These are phyloP conservation scores for Esteya vermicola DNA, from an alignment of 2,329 filamentous ascomycete species.

Conservation along the genomic window DNA sequence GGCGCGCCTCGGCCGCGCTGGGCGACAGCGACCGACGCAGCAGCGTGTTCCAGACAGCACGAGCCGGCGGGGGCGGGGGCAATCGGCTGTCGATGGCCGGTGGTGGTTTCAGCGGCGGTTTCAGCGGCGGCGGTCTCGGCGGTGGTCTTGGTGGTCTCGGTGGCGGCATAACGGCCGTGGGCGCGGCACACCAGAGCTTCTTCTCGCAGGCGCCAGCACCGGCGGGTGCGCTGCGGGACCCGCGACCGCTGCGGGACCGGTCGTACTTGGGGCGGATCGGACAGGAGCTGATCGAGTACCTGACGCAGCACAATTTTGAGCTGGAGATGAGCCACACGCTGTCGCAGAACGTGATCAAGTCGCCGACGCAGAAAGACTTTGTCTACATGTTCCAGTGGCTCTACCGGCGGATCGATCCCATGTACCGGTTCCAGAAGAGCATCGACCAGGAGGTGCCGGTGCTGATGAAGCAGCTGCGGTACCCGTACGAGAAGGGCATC, in stretches of 20 bases:
- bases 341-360: constrained; percentile 82
- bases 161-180: constrained; percentile 24
- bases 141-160: no score
- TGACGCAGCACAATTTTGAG: constrained; percentile 89
- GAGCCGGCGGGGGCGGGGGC: no score
- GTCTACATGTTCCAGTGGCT: constrained; percentile 97
- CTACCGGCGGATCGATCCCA: constrained; percentile 89
- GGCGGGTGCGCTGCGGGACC: constrained; percentile 73
- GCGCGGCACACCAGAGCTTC: constrained; percentile 70
- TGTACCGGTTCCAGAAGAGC: constrained; percentile 82
- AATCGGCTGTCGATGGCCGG: constrained; percentile 51
- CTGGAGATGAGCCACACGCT: constrained; percentile 93
- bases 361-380: constrained; percentile 96
- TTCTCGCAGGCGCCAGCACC: constrained; percentile 76
- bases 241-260: constrained; percentile 70
- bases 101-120: constrained; percentile 56
- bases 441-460: constrained; percentile 93
- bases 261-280: constrained; percentile 70
- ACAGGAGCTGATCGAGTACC: constrained; percentile 80
- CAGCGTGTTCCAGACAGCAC: constrained; percentile 56
- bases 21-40: constrained; percentile 56
- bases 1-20: constrained; percentile 32
- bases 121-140: no score
- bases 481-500: constrained; percentile 89
- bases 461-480: constrained; percentile 82